Conservation (phyloP, 768 basidiomycete species). For the Tylopilus plumbeoviolaceoides region DNA sequence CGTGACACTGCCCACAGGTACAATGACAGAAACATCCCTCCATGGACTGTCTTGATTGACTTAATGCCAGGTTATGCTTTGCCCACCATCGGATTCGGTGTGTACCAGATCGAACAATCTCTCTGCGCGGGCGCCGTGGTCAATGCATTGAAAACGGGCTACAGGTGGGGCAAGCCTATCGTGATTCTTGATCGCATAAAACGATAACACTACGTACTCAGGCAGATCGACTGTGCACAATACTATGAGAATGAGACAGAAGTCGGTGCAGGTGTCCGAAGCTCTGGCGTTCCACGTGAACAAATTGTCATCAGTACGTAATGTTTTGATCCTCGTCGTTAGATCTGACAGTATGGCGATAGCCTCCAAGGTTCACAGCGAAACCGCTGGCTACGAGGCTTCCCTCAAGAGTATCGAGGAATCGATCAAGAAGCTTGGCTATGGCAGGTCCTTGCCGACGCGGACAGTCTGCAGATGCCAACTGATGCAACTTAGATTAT, state of each 20-base stretch:
- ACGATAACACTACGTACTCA: background rate
- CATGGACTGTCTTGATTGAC: background rate
- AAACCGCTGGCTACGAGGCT: conserved; percentile 13
- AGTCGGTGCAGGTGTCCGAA: conserved; percentile 26
- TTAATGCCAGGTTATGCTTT: conserved; percentile 17
- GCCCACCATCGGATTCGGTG: conserved; percentile 27
- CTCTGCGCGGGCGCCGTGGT: conserved; percentile 13
- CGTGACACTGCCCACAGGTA: conserved; percentile 12
- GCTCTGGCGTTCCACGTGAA: conserved; percentile 21
- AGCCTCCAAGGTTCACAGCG: conserved; percentile 22
- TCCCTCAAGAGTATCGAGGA: conserved; percentile 14
- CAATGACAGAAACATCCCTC: background rate
- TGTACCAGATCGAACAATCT: conserved; percentile 13
- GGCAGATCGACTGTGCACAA: conserved; percentile 27
- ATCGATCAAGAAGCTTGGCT: conserved; percentile 24
- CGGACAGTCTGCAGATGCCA: background rate
- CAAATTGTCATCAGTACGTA: conserved; percentile 29
- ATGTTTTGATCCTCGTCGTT: background rate
- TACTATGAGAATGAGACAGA: conserved; percentile 23
- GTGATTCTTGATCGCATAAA: background rate
- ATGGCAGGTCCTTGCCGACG: conserved; percentile 6
- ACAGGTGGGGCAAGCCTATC: conserved; percentile 15
- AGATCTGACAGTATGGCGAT: background rate
- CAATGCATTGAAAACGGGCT: conserved; percentile 23
- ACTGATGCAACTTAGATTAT: conserved; percentile 30